These are phyloP conservation scores for Wickerhamiella hasegawae DNA, from an alignment of 805 yeast species.

Conservation along the genomic window DNA sequence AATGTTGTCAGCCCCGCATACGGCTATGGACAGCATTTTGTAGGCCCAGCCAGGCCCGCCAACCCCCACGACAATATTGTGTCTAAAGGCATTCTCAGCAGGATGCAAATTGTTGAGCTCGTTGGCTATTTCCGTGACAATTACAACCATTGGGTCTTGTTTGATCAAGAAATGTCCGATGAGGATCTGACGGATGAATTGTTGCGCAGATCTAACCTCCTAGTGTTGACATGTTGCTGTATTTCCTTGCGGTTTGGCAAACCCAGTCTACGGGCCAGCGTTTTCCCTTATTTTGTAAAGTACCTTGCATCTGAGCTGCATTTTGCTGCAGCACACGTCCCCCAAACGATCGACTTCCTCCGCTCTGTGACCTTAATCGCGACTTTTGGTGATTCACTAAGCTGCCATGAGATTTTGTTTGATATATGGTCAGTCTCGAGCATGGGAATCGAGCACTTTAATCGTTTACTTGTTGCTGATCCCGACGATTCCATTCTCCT, in stretches of 20 bases:
- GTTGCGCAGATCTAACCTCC: slow-evolving; percentile 34
- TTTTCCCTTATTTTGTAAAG: slow-evolving; percentile 29
- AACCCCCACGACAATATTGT: slow-evolving; percentile 26
- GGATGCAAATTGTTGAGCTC: slow-evolving; percentile 32
- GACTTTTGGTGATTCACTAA: slow-evolving; percentile 46
- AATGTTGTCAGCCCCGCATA: not conserved
- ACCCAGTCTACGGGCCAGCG: slow-evolving; percentile 25
- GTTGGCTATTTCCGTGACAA: slow-evolving; percentile 45
- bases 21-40: slow-evolving; percentile 2
- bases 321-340: slow-evolving; percentile 26
- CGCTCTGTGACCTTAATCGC: slow-evolving; percentile 54
- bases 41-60: slow-evolving; percentile 2
- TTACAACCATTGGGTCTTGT: slow-evolving; percentile 66
- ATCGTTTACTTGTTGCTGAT: slow-evolving; percentile 21
- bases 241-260: slow-evolving; percentile 40
- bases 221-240: slow-evolving; percentile 52
- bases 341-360: slow-evolving; percentile 40
- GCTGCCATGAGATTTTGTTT: slow-evolving; percentile 34
- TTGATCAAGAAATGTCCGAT: slow-evolving; percentile 38
- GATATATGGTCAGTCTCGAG: slow-evolving; percentile 63
- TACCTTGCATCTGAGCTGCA: slow-evolving; percentile 37
- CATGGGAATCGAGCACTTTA: slow-evolving; percentile 44
- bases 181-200: slow-evolving; percentile 34
- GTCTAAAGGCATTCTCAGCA: slow-evolving; percentile 31
- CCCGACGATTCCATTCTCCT: not conserved